phyloP scores from a whole-genome alignment of 1,284 basidiomycete species.

The Inonotus obliquus region DNA sequence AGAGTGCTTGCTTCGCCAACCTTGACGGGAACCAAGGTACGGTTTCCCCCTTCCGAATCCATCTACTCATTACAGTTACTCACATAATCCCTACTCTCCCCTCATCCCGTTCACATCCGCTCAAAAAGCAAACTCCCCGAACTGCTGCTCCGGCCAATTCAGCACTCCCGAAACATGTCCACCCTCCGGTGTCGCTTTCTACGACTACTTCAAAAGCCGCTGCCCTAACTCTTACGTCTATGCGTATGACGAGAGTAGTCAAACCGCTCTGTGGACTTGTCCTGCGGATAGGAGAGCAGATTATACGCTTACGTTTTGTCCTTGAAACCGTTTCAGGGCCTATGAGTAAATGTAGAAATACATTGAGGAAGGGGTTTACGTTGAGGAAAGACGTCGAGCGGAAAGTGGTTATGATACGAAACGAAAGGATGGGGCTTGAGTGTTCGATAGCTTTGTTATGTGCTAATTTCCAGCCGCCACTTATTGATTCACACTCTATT shows the following conservation, averaged over 20 bases:
- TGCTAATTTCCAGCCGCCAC: too few species aligned
- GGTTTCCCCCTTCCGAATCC: too few species aligned
- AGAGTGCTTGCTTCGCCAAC: constrained; percentile 53
- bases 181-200: constrained; percentile 38
- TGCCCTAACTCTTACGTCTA: constrained; percentile 56
- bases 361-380: too few species aligned
- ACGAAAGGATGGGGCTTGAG: too few species aligned
- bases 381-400: too few species aligned
- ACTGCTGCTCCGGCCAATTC: constrained; percentile 54
- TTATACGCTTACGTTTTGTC: constrained; percentile 56
- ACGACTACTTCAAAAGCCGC: constrained; percentile 50
- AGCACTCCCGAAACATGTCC: constrained; percentile 48
- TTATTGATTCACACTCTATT: too few species aligned
- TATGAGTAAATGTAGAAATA: neutral
- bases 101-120: too few species aligned
- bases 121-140: constrained; percentile 31
- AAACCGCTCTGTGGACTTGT: constrained; percentile 51
- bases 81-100: too few species aligned
- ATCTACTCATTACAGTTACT: too few species aligned
- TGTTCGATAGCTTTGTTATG: too few species aligned
- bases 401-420: too few species aligned
- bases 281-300: constrained; percentile 37
- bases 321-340: constrained; percentile 21
- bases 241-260: constrained; percentile 50
- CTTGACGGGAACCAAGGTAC: constrained; percentile 41